Conservation (phyloP, 1,284 basidiomycete genomes). For the Puccinia polysora region DNA sequence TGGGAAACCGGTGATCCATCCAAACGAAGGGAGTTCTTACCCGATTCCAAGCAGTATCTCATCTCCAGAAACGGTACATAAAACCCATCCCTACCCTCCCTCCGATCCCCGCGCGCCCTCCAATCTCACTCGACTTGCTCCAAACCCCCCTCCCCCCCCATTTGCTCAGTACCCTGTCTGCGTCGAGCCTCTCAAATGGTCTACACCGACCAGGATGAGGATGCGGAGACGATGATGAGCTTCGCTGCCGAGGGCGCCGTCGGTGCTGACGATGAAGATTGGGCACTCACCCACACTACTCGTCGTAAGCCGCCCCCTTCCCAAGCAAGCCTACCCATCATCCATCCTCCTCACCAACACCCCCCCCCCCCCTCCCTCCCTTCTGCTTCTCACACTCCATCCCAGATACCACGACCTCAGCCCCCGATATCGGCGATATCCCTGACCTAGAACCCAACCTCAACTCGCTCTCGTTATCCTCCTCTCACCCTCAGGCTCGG, state of each 20-base stretch:
- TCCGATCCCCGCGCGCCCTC: neutral
- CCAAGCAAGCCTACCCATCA: neutral
- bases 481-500: neutral
- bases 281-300: constrained; percentile 41
- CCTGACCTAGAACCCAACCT: constrained; percentile 64
- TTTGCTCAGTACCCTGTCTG: constrained; percentile 71
- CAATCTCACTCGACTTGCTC: too few relatives aligned
- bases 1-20: constrained; percentile 78
- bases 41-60: constrained; percentile 90
- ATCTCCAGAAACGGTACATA: constrained; percentile 70
- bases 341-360: neutral
- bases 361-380: neutral
- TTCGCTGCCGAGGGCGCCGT: constrained; percentile 56
- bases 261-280: constrained; percentile 50
- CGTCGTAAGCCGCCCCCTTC: constrained; percentile 6
- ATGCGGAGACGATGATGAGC: constrained; percentile 75
- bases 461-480: constrained; percentile 32
- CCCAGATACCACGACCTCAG: neutral
- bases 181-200: constrained; percentile 82
- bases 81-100: neutral
- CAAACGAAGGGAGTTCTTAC: constrained; percentile 83
- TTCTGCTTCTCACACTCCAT: constrained; percentile 2
- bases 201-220: constrained; percentile 90
- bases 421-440: constrained; percentile 68
- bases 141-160: constrained; percentile 4